Evolutionary conservation across 768 basidiomycete species (phyloP).

Genomic region (Exsudoporus frostii): DNA sequence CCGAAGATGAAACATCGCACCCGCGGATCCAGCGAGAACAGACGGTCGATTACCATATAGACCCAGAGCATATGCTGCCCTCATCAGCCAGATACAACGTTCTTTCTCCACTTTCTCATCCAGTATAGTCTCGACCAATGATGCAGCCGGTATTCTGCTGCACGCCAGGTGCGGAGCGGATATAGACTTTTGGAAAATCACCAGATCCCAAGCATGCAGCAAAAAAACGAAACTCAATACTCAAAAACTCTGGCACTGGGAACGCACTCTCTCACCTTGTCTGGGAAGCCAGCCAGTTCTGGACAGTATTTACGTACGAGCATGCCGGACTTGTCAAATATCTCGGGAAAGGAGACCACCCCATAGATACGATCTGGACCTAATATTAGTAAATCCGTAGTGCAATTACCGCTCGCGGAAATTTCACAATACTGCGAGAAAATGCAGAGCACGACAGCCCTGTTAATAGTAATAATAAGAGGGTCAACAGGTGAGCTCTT

Average conservation of each 20-base stretch:
- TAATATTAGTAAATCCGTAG: conserved; percentile 26
- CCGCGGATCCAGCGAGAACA: conserved; percentile 25
- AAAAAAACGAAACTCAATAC: conserved; percentile 19
- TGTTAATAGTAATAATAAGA: conserved; percentile 1
- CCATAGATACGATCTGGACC: conserved; percentile 23
- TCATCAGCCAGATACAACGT: conserved; percentile 9
- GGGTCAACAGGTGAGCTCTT: conserved; percentile 2
- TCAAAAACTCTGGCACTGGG: conserved; percentile 11
- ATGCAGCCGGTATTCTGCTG: conserved; percentile 4
- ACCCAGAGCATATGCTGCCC: conserved; percentile 2
- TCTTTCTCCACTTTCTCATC: conserved; percentile 16
- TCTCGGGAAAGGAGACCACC: conserved; percentile 18
- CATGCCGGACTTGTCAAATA: conserved; percentile 15
- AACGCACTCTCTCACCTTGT: conserved; percentile 23
- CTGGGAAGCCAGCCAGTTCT: conserved; percentile 16
- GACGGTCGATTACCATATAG: conserved; percentile 20
- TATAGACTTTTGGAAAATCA: not conserved
- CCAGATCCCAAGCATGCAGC: not conserved
- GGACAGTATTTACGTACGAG: conserved; percentile 26
- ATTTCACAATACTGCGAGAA: conserved; percentile 29
- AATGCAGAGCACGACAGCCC: conserved; percentile 17
- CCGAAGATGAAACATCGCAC: conserved; percentile 19
- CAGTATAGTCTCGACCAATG: conserved; percentile 6
- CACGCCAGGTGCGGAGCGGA: not conserved
- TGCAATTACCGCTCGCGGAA: conserved; percentile 30